Base-by-base conservation (phyloP, 2,329 filamentous ascomycete genomes). In the Fusarium devonianum region DNA sequence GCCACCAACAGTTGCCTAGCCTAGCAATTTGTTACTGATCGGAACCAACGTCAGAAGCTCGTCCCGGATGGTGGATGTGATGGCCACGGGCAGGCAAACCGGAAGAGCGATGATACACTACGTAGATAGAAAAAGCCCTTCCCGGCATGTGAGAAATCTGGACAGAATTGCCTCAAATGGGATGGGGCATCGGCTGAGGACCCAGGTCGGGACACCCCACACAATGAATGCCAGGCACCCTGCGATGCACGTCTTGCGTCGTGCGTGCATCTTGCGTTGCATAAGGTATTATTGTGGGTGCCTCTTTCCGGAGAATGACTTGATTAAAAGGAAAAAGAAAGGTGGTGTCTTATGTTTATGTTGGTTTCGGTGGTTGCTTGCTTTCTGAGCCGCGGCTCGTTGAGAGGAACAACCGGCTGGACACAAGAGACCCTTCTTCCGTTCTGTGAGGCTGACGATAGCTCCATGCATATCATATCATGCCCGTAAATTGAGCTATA, bases 151-250 rank as follows among this genome's bases (percentile, higher is more conserved):
- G 53, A 61, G 47, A 59, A 59, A 39, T 53, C 38, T 40, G 51
- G 41, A 44, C 39, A 43, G 53, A 65, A 64, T 65, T 65, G 53
- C 63, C 63, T 65, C 63, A 65, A 53, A 39, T 37, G 22, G 53
- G 25, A 53, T 13, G 49, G 61, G 59, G 57, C 56, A 56, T 66
- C 63, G 63, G 63, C 51, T 56, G 50, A 66, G 59, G 45, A 42
- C 47, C 61, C 57, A 62, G 44, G 46, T 55, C 51, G 30, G 53
- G 52, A 56, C 43, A 53, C 43, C 59, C 60, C 58, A 65, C 58
- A 53, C 16, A 21, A 32, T 45, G 56, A 7, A 10, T 22, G 21
- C 53, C 53, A 58, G 54, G 53, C 45, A 57, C 63, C 51, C 58
- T 62, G 58, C 26, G 18, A 53, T 38, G 41, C 43, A 50, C 41